phyloP scores from a whole-genome alignment of 768 basidiomycete species.

The Galerina sulciceps region DNA sequence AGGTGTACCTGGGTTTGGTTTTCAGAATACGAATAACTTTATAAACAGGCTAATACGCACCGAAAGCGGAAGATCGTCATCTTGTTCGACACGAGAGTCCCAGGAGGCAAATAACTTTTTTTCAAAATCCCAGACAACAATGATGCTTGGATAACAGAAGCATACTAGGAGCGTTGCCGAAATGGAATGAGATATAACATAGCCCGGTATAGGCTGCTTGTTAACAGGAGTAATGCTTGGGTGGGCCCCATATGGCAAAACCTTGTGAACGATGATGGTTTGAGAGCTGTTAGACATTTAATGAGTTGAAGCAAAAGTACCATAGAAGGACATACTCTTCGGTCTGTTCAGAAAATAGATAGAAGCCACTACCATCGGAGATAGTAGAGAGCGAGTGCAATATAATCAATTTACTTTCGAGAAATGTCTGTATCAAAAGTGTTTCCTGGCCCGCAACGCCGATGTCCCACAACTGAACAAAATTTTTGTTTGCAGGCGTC shows the following conservation, averaged over 20 bases:
- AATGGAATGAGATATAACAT: neutral
- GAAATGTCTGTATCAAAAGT: neutral
- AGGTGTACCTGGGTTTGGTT: neutral
- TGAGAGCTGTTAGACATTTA: too few species aligned
- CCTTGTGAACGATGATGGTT: neutral
- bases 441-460: neutral
- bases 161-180: neutral
- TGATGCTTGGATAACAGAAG: neutral
- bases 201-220: neutral
- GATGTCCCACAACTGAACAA: slow-evolving; percentile 7
- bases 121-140: slow-evolving; percentile 3
- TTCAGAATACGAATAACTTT: neutral
- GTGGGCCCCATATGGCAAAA: neutral
- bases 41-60: neutral
- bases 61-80: neutral
- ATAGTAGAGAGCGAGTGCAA: neutral
- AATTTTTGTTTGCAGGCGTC: neutral
- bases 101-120: neutral
- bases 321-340: neutral
- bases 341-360: neutral
- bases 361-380: neutral
- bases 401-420: neutral
- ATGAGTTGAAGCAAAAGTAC: neutral
- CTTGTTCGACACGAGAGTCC: neutral
- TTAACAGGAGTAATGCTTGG: neutral